A percentile compares a stretch with the other conserved stretches of the same genome.
Conservation (phyloP, 2,329 filamentous ascomycete genomes). For the Hymenoscyphus fraxineus region DNA sequence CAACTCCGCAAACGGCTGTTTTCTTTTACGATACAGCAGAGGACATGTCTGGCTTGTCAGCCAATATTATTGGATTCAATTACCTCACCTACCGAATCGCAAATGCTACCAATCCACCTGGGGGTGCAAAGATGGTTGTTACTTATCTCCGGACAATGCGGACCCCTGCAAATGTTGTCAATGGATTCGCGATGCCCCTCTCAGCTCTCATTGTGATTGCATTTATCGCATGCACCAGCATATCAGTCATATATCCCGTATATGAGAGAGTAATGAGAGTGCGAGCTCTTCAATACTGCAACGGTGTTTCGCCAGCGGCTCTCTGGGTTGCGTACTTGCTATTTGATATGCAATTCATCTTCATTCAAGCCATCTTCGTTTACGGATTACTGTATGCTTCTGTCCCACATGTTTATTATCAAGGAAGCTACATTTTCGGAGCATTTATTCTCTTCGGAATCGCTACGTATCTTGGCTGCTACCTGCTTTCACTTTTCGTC, state of each 20-base stretch:
- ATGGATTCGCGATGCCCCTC: conserved; percentile 18
- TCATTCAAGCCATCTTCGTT: conserved; percentile 25
- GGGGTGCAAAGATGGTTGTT: conserved; percentile 14
- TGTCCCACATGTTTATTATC: conserved; percentile 22
- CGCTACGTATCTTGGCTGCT: conserved; percentile 28
- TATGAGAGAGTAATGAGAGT: conserved; percentile 29
- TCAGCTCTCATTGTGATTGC: conserved; percentile 22
- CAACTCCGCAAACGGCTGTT: conserved; percentile 19
- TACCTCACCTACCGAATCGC: conserved; percentile 26
- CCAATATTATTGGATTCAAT: conserved; percentile 18
- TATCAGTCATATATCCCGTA: conserved; percentile 29
- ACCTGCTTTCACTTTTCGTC: conserved; percentile 27
- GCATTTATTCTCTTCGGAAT: conserved; percentile 30
- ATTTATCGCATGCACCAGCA: conserved; percentile 25
- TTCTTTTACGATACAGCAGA: conserved; percentile 20
- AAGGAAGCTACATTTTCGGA: conserved; percentile 22
- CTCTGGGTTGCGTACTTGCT: conserved; percentile 29
- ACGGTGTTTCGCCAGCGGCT: conserved; percentile 29
- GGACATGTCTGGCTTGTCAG: not conserved
- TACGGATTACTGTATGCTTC: conserved; percentile 23
- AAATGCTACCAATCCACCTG: conserved; percentile 21
- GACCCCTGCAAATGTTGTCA: conserved; percentile 15
- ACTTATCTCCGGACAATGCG: conserved; percentile 18
- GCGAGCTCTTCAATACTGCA: conserved; percentile 29
- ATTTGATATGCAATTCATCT: conserved; percentile 30